These are phyloP conservation scores for Oryza glaberrima DNA, from an alignment of 176 grass and related monocot species.

Conservation along the genomic window DNA sequence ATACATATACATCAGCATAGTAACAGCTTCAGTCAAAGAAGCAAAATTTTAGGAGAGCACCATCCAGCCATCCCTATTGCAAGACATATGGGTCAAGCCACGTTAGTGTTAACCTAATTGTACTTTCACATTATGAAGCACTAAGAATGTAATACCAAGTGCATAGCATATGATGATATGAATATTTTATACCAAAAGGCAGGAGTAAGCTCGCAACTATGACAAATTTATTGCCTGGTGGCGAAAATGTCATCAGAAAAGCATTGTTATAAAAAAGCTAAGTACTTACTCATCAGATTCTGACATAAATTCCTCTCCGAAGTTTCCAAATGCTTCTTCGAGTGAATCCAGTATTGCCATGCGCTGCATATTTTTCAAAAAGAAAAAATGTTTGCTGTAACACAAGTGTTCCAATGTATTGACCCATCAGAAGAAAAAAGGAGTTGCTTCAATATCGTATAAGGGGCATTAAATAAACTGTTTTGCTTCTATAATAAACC, in stretches of 20 bases:
- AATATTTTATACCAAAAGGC: constrained; percentile 15
- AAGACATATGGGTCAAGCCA: background rate
- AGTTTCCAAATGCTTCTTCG: constrained; percentile 58
- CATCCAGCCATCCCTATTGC: background rate
- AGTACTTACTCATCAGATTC: constrained; percentile 64
- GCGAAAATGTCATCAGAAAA: background rate
- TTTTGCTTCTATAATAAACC: constrained; percentile 13
- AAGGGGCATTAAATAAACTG: constrained; percentile 4
- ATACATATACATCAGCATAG: background rate
- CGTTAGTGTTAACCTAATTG: background rate
- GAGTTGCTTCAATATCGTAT: background rate
- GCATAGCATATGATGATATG: constrained; percentile 2
- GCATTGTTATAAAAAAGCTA: background rate
- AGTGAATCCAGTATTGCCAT: constrained; percentile 69
- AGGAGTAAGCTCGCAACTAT: constrained; percentile 4
- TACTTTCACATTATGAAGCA: constrained; percentile 15
- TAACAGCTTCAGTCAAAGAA: constrained; percentile 23
- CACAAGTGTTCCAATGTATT: background rate
- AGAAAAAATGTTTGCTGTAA: constrained; percentile 32
- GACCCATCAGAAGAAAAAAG: background rate
- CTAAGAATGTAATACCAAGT: background rate
- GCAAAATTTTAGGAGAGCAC: background rate
- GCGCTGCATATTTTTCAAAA: constrained; percentile 48
- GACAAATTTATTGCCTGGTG: background rate
- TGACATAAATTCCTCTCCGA: constrained; percentile 42